Evolutionary conservation across 257 asterid species (phyloP), one percentile per base, ranked within the genome.

Genomic region (Solanum peruvianum): DNA sequence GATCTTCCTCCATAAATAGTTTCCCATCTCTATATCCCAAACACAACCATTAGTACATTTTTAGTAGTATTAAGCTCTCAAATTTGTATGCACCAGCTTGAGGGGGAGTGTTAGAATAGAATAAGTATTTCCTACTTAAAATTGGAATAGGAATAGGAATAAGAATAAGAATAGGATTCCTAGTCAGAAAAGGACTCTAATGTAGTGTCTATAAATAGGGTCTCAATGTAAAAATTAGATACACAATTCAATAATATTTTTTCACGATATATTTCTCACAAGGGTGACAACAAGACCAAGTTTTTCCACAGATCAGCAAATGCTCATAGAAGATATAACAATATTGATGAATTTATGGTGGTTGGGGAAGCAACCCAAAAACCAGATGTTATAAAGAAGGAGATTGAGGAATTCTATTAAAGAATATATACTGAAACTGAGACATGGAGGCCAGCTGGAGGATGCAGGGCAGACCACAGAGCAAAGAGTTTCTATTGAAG

Each of bases 1-100:
- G 35, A 25, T 13, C 20, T 78, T 85, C 25, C 91, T 88, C 82
- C 64, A 87, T 93, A 95, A 91, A 89, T 93, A 92, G 91, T 21
- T 21, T 73, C 11, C 25, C 41, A 23, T 75, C 60, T 27, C 44
- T 41, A 1, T 75, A 23, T 20, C 58, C 58, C 21, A 73, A 73
- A 73, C 82, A 21, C 6, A 8, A 37, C 49, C 11, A 25, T 2
- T 25, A 13, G 0, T 72, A 73, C 52, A 10, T 73, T 2, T 39
- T 39, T 75, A 75, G 6, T 75, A 21, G 58, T 56, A 39, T 71
- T 11, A 49, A 15, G 49, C 45, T 29, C 67, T 35, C 31, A 5
- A 41, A 84, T 60, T 21, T 33, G 27, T 27, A 27, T 27, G 27
- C 27, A 27, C 27, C 27, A 27, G 27, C 27, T 27, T 27, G 27